phyloP scores from a whole-genome alignment of 176 grass and related monocot species.

The Eremochloa ophiuroides region DNA sequence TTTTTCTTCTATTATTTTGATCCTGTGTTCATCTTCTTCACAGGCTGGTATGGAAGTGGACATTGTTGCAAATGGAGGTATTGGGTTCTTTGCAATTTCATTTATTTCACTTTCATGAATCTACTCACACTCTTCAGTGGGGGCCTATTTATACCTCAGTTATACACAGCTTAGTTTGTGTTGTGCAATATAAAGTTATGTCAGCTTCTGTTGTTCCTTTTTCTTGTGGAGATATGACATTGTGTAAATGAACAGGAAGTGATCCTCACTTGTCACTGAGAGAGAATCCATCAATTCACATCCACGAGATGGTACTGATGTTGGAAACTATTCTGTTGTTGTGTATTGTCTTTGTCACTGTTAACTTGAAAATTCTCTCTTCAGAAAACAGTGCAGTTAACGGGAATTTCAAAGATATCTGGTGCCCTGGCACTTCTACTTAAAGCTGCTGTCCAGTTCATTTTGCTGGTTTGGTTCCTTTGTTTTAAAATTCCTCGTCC shows the following conservation, averaged over 20 bases:
- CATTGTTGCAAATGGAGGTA: conserved; percentile 95
- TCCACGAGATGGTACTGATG: conserved; percentile 72
- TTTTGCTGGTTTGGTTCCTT: conserved; percentile 78
- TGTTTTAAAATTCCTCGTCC: conserved; percentile 84
- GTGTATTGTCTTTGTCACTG: neutral
- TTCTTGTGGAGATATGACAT: neutral
- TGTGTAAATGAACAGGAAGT: conserved; percentile 60
- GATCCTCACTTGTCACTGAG: conserved; percentile 73
- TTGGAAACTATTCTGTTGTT: neutral
- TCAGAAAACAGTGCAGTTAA: conserved; percentile 73
- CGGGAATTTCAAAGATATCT: conserved; percentile 84
- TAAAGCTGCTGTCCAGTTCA: conserved; percentile 81
- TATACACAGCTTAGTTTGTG: neutral
- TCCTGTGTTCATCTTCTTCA: conserved; percentile 1
- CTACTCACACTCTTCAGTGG: neutral
- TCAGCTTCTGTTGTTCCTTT: neutral
- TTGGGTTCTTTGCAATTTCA: neutral
- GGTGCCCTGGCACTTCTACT: conserved; percentile 68
- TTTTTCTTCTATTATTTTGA: neutral
- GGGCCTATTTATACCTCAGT: neutral
- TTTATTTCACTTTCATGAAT: neutral
- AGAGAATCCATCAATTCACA: conserved; percentile 68
- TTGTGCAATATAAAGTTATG: neutral
- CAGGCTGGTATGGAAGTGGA: conserved; percentile 90
- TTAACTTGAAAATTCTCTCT: conserved; percentile 7